A percentile compares a stretch with the other conserved stretches of the same genome.
These are phyloP conservation scores for Cyclostephanos tholiformis DNA, from an alignment of 108 stramenopile species.

Conservation along the genomic window DNA sequence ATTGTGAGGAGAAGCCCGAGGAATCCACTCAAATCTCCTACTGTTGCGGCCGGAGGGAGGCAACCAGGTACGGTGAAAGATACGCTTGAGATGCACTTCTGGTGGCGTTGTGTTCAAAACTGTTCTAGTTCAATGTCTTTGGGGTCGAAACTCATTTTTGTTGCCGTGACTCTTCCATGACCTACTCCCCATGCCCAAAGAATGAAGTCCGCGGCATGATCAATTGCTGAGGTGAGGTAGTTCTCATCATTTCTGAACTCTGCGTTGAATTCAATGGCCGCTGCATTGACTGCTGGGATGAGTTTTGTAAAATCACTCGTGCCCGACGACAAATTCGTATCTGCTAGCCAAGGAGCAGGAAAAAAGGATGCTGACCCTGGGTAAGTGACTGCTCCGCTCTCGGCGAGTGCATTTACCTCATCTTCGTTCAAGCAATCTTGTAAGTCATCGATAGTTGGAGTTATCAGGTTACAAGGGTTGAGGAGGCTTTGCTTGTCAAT, in stretches of 20 bases:
- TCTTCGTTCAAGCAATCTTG: too few species aligned
- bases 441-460: too few species aligned
- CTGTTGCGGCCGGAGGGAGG: neutral
- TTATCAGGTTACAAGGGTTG: too few species aligned
- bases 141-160: neutral
- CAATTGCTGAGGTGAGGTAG: neutral
- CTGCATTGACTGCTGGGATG: neutral
- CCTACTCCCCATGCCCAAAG: slow-evolving; percentile 3
- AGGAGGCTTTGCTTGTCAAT: too few species aligned
- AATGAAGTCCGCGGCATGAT: neutral
- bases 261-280: too few species aligned
- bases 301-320: neutral
- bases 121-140: neutral
- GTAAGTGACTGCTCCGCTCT: too few species aligned
- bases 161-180: neutral
- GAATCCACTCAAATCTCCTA: neutral
- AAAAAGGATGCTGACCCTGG: neutral
- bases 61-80: neutral
- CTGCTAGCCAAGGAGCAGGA: neutral
- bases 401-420: too few species aligned
- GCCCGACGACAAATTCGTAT: neutral
- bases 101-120: neutral
- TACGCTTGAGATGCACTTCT: neutral
- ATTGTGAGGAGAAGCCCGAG: neutral
- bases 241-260: neutral